These are phyloP conservation scores for Colletotrichum lentis DNA, from an alignment of 2,329 filamentous ascomycete species.

Conservation along the genomic window DNA sequence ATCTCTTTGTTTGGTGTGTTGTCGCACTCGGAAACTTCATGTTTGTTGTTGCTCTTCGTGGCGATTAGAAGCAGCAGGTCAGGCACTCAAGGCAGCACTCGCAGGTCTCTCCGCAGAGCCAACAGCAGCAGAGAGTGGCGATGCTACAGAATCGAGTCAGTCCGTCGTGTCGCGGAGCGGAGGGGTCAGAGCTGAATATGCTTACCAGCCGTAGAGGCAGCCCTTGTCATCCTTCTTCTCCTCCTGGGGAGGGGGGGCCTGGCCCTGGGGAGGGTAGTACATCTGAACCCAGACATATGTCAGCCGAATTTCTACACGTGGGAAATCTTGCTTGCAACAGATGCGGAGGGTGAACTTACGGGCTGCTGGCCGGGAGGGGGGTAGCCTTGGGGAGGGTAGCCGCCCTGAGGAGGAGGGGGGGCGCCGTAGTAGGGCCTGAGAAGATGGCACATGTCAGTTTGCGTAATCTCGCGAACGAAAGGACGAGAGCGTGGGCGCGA, in stretches of 20 bases:
- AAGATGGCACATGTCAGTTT: constrained; percentile 18
- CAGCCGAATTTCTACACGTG: not conserved
- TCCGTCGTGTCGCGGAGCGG: not conserved
- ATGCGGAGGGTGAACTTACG: constrained; percentile 12
- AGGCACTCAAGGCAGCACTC: constrained; percentile 55
- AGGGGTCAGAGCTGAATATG: not conserved
- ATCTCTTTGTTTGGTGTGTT: constrained; percentile 5
- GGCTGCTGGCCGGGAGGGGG: constrained; percentile 39
- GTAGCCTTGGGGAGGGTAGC: constrained; percentile 39
- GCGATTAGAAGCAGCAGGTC: constrained; percentile 50
- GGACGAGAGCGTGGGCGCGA: not conserved
- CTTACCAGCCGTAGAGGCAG: constrained; percentile 52
- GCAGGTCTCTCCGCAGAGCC: constrained; percentile 55
- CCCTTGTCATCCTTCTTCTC: constrained; percentile 55
- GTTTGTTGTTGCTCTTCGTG: not conserved
- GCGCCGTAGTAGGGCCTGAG: constrained; percentile 38
- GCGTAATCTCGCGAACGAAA: not conserved
- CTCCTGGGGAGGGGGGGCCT: constrained; percentile 46
- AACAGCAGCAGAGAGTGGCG: constrained; percentile 55
- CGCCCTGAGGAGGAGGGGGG: constrained; percentile 39
- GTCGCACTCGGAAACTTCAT: not conserved
- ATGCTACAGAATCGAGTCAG: constrained; percentile 43
- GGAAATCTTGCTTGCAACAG: not conserved
- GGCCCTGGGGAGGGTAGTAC: constrained; percentile 45
- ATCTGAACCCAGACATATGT: constrained; percentile 25